A percentile compares a stretch with the other conserved stretches of the same genome.
Conservation (phyloP, 2,329 filamentous ascomycete genomes). For the Neospermospora avenae region DNA sequence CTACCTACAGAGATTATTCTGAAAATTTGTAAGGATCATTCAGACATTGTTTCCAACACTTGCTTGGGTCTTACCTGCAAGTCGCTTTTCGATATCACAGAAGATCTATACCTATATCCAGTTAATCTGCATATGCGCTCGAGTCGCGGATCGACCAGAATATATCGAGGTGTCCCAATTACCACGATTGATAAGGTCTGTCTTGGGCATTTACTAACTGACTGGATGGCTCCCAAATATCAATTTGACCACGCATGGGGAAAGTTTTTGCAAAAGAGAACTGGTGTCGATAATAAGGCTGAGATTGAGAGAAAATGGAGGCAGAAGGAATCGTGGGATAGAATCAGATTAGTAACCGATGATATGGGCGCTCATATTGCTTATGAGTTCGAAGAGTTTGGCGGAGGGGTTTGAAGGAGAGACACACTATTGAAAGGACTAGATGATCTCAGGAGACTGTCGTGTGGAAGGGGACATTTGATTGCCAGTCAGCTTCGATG, state of each 20-base stretch:
- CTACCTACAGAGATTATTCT: constrained; percentile 11
- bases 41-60: constrained; percentile 7
- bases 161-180: too few relatives aligned
- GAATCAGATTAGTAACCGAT: constrained; percentile 5
- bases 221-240: constrained; percentile 15
- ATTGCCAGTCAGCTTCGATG: too few relatives aligned
- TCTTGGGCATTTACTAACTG: constrained; percentile 12
- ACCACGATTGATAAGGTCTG: neutral
- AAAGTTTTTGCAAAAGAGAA: constrained; percentile 7
- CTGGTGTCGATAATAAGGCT: neutral
- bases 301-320: constrained; percentile 9
- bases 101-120: constrained; percentile 7
- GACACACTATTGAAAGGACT: too few relatives aligned
- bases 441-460: too few relatives aligned
- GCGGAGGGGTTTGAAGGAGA: neutral
- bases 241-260: constrained; percentile 14
- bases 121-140: constrained; percentile 10
- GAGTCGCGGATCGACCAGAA: too few relatives aligned
- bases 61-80: constrained; percentile 12
- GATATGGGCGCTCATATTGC: constrained; percentile 7
- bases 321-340: constrained; percentile 9
- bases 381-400: neutral
- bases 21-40: constrained; percentile 5
- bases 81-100: constrained; percentile 10
- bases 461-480: too few relatives aligned